Evolutionary conservation across 352 stramenopile genomes (phyloP).

Genomic region (Lagenidium sp.): DNA sequence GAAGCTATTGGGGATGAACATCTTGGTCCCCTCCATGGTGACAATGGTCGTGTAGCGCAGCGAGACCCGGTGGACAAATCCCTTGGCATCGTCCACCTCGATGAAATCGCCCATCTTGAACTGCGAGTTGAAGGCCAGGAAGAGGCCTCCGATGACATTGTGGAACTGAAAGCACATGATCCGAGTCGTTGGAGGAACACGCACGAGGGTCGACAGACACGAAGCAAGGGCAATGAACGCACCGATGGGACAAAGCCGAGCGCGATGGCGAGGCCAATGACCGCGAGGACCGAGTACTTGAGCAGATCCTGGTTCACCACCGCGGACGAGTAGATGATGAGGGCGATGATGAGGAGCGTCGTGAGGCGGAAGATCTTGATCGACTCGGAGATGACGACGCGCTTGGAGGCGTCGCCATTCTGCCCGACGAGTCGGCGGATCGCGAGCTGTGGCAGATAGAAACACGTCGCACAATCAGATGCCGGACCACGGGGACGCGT

Average conservation of each 20-base stretch:
- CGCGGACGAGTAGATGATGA: slow-evolving; percentile 82
- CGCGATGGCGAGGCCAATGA: slow-evolving; percentile 77
- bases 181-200: too few species aligned
- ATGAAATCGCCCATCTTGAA: slow-evolving; percentile 88
- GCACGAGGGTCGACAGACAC: too few species aligned
- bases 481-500: neutral
- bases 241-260: slow-evolving; percentile 81
- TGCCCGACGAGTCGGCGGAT: slow-evolving; percentile 69
- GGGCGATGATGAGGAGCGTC: slow-evolving; percentile 62
- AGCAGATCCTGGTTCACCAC: slow-evolving; percentile 58
- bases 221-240: neutral
- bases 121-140: slow-evolving; percentile 84
- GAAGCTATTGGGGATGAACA: slow-evolving; percentile 83
- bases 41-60: slow-evolving; percentile 80
- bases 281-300: slow-evolving; percentile 77
- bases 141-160: slow-evolving; percentile 80
- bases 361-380: slow-evolving; percentile 81
- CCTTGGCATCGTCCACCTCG: slow-evolving; percentile 57
- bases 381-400: slow-evolving; percentile 85
- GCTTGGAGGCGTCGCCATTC: slow-evolving; percentile 79
- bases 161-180: too few species aligned
- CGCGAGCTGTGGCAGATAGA: slow-evolving; percentile 36
- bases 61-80: slow-evolving; percentile 77
- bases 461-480: neutral
- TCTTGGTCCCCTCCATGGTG: slow-evolving; percentile 69